Evolutionary conservation across 2,329 filamentous ascomycete genomes (phyloP), one percentile per base, ranked within the genome.

Genomic region (Fusarium sulawesiense): DNA sequence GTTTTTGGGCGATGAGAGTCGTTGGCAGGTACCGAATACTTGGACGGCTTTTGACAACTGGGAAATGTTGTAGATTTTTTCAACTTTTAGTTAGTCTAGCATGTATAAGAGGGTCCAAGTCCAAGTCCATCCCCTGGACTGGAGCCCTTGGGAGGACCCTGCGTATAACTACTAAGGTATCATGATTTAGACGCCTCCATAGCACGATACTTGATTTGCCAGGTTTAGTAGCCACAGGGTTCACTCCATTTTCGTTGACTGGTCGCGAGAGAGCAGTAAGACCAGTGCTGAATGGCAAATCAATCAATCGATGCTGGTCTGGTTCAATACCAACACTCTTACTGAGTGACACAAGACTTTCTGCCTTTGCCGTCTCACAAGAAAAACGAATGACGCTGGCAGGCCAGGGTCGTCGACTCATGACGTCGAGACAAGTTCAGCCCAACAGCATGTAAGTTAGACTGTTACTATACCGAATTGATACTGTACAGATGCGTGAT

Each of bases 311-410:
- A 37, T 12, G 18, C 18, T 37, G 34, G 34, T n/a, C 18, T 37
- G 18, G 34, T 37, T 32, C n/a, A 30, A 32, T 21, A 32, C 25
- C 27, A 18, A 29, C 30, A 21, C 30, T 56, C 27, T 16, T 23
- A 5, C 49, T 44, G 18, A 51, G 66, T 70, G 29, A 48, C 32
- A 70, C 41, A 42, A 40, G 42, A 56, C n/a, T 14, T 46, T 51
- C 40, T 34, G 23, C 49, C 42, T 21, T 34, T 29, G 13, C n/a
- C 37, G 55, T 66, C 34, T 42, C 32, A 55, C 40, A 63, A 48
- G 11, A 20, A 56, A 56, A 71, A 62, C 56, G 48, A 44, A 71
- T 71, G 68, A 71, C 68, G 68, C 40, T 66, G 56, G 49, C 53
- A 71, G 44, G 51, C 47, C 56, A 29, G 50, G 62, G 54, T 56